A percentile compares a stretch with the other conserved stretches of the same genome.
Conservation (phyloP, 768 basidiomycete species). For the Mycena venus region DNA sequence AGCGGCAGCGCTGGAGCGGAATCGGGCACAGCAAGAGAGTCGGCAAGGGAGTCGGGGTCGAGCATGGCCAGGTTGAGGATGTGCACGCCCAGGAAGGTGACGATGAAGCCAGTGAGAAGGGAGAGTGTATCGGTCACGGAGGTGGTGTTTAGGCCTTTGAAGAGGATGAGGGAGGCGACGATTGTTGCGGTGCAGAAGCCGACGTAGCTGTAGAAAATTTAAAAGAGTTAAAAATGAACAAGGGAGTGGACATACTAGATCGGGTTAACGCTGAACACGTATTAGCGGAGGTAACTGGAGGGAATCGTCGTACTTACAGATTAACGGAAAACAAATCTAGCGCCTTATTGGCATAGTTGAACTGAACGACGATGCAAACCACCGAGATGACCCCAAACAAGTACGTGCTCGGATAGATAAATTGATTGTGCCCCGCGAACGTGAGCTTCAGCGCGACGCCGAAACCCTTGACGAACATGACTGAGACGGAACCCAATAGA, state of each 20-base stretch:
- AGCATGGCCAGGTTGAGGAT: slow-evolving; percentile 31
- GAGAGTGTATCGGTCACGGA: slow-evolving; percentile 86
- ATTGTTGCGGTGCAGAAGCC: slow-evolving; percentile 95
- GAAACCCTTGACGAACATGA: slow-evolving; percentile 99
- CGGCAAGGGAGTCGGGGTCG: slow-evolving; percentile 4
- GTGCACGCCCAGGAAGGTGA: slow-evolving; percentile 45
- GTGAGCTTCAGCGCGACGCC: slow-evolving; percentile 97
- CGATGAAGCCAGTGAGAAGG: slow-evolving; percentile 54
- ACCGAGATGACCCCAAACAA: slow-evolving; percentile 88
- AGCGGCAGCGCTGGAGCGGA: background rate
- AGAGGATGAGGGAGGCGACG: slow-evolving; percentile 93
- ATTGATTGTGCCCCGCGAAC: slow-evolving; percentile 92
- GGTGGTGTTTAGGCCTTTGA: slow-evolving; percentile 96
- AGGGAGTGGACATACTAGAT: slow-evolving; percentile 65
- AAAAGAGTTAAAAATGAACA: background rate
- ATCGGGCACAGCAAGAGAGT: background rate
- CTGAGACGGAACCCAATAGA: slow-evolving; percentile 92
- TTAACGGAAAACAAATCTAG: slow-evolving; percentile 97
- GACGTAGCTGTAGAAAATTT: slow-evolving; percentile 67
- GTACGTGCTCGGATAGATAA: slow-evolving; percentile 93
- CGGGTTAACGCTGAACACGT: slow-evolving; percentile 83
- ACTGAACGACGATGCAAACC: slow-evolving; percentile 91
- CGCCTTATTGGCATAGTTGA: slow-evolving; percentile 99
- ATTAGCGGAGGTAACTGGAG: background rate
- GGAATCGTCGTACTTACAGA: slow-evolving; percentile 72